Base-by-base conservation (phyloP, 1,284 basidiomycete species). In the Austropuccinia psidii region DNA sequence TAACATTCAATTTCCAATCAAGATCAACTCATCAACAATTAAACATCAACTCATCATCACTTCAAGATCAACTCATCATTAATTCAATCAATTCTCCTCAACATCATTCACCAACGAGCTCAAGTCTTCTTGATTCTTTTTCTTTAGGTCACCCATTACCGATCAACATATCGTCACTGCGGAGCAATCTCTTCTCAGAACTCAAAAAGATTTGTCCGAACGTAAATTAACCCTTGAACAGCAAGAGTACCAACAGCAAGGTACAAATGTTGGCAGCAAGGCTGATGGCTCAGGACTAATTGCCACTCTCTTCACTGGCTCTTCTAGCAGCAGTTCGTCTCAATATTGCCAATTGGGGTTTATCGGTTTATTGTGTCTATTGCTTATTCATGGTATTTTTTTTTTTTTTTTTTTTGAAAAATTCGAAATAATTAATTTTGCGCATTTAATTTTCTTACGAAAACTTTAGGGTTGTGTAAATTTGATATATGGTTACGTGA, bases 331-430 rank as follows among this genome's bases (percentile, higher is more conserved):
- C 43, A 45, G 70, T 41, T 43, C 41, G 43, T 49, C 39, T 80
- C 75, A 77, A 81, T 24, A 68, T 78, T 2, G 57, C 79, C 8
- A 80, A 80, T 1, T 81, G 81, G 78, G 62, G 78, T 0, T 80
- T 82, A 74, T 80, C 80, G 33, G 75, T 79, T 4, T 83, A 83
- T 76, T 83, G 82, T 58, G 78, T 80, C 0, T 80, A 77, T 75
- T 68, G 79, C 37, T 76, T 80, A 1, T 78, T 77, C 35, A 74
- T 77, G 21, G 79, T n/a, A n/a, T n/a, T n/a, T 57, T 8, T 19
- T 31, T 17, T 6, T 1, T 7, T 41, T 29, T 0, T 24, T 29
- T 37, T 29, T 45, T 35, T 52, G 13, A 47, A 35, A 0, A 7
- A 11, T 35, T 29, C 27, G 7, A 49, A 37, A 24, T 5, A 75